Evolutionary conservation across 306 rosid species (phyloP).

Genomic region (Castanospermum australe): DNA sequence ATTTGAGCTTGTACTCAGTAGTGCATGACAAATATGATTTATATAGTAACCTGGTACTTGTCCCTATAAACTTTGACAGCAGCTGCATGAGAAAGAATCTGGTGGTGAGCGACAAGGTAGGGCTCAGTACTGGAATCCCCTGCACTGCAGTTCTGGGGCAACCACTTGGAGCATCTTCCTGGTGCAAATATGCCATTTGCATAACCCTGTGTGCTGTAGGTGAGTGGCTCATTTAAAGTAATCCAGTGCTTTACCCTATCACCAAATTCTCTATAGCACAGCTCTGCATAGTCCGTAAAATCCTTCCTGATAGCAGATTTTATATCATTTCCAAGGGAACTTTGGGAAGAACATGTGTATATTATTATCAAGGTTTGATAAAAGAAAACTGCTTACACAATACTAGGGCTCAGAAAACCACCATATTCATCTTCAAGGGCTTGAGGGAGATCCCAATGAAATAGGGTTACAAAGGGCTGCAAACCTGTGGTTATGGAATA

Average conservation of each 20-base stretch:
- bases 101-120: conserved; percentile 40
- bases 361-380: neutral
- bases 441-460: conserved; percentile 67
- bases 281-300: conserved; percentile 43
- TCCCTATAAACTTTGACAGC: conserved; percentile 37
- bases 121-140: conserved; percentile 51
- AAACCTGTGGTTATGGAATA: conserved; percentile 29
- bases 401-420: conserved; percentile 48
- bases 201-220: conserved; percentile 23
- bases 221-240: conserved; percentile 57
- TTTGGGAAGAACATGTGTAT: neutral
- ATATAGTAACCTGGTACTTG: conserved; percentile 41
- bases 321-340: neutral
- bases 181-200: conserved; percentile 41
- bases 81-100: conserved; percentile 50
- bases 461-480: conserved; percentile 48
- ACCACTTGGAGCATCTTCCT: conserved; percentile 48
- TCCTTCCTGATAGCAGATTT: conserved; percentile 33
- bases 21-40: neutral
- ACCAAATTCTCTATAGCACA: conserved; percentile 58
- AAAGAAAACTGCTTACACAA: conserved; percentile 42
- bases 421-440: conserved; percentile 53
- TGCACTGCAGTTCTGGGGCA: conserved; percentile 23
- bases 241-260: conserved; percentile 59
- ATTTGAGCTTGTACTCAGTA: neutral